Evolutionary conservation across 2,329 filamentous ascomycete genomes (phyloP).

Genomic region (Exophiala calicioides): DNA sequence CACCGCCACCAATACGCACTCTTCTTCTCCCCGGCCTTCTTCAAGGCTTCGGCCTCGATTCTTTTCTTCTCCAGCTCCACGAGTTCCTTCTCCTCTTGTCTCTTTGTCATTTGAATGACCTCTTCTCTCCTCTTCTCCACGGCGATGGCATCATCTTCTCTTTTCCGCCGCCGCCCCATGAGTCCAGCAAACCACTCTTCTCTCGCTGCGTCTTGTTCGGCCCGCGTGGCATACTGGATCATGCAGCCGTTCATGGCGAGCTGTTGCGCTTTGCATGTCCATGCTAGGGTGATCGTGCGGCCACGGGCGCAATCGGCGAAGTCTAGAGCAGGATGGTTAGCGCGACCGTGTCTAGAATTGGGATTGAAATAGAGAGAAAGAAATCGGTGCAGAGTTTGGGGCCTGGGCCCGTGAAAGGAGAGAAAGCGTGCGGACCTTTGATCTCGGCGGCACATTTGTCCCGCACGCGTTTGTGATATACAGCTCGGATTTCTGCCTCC

Average conservation of each 20-base stretch:
- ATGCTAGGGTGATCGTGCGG: conserved; percentile 84
- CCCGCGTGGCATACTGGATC: conserved; percentile 84
- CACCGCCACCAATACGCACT: conserved; percentile 20
- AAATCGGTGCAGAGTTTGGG: neutral
- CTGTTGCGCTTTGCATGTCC: conserved; percentile 77
- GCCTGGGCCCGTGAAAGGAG: neutral
- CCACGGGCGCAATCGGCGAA: conserved; percentile 88
- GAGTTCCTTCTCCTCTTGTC: conserved; percentile 29
- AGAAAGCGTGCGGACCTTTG: conserved; percentile 65
- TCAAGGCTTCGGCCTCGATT: conserved; percentile 13
- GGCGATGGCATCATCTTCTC: conserved; percentile 58
- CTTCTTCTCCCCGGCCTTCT: conserved; percentile 13
- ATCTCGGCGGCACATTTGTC: conserved; percentile 75
- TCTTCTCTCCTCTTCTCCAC: conserved; percentile 44
- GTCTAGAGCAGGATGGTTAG: conserved; percentile 52
- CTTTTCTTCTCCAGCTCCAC: conserved; percentile 20
- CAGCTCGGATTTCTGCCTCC: conserved; percentile 76
- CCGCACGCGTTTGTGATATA: conserved; percentile 79
- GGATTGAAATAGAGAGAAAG: no score
- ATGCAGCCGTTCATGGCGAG: conserved; percentile 93
- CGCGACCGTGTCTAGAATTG: no score
- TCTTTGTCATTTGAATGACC: conserved; percentile 37
- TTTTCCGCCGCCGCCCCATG: conserved; percentile 67
- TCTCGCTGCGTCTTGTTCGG: conserved; percentile 81
- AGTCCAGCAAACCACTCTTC: conserved; percentile 89